phyloP scores from a whole-genome alignment of 331 rosid genomes.

The Dryas integrifolia region DNA sequence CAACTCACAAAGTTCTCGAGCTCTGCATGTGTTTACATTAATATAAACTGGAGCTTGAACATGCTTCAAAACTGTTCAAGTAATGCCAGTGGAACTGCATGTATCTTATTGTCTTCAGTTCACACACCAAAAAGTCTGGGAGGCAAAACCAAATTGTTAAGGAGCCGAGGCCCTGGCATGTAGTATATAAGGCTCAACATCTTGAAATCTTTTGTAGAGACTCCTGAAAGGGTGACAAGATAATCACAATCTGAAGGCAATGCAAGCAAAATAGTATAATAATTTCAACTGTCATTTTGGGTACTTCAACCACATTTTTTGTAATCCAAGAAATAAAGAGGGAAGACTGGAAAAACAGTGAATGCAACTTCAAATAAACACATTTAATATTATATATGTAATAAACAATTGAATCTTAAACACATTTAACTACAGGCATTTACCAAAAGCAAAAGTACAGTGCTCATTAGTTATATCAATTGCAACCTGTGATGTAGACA shows the following conservation, averaged over 20 bases:
- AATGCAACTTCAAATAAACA: background rate
- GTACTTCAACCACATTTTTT: background rate
- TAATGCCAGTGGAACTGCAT: slow-evolving; percentile 19
- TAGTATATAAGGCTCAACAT: background rate
- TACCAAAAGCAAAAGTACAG: too few relatives aligned
- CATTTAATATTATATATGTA: background rate
- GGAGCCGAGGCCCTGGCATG: slow-evolving; percentile 8
- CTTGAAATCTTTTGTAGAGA: background rate
- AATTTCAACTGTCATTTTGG: background rate
- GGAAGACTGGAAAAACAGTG: too few relatives aligned
- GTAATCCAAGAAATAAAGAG: background rate
- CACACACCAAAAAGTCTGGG: slow-evolving; percentile 20
- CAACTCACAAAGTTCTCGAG: slow-evolving; percentile 16
- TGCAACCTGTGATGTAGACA: too few relatives aligned
- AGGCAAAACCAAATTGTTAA: background rate
- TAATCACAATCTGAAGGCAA: background rate
- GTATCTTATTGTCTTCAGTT: slow-evolving; percentile 21
- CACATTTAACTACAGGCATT: background rate
- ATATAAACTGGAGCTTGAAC: slow-evolving; percentile 20
- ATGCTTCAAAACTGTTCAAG: slow-evolving; percentile 32
- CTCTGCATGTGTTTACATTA: slow-evolving; percentile 19
- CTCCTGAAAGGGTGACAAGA: slow-evolving; percentile 12
- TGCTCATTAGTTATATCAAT: too few relatives aligned
- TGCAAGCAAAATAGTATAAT: background rate
- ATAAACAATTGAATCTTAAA: background rate